Evolutionary conservation across 805 yeast genomes (phyloP), one percentile per base, ranked within the genome.

Genomic region (Yarrowia bubula): DNA sequence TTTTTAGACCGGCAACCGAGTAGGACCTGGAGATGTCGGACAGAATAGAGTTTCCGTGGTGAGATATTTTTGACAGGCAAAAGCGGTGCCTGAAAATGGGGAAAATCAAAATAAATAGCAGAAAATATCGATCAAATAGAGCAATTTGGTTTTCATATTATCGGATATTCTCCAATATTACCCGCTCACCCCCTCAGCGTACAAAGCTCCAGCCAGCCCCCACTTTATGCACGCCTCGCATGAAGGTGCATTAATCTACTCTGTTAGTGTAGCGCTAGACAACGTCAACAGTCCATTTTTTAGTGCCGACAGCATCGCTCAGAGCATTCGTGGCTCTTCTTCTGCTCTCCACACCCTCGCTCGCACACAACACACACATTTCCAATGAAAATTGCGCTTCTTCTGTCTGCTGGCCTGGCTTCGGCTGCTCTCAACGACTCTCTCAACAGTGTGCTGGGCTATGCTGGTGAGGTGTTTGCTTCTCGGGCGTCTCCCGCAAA

Each of bases 401-500:
- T 43, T 13, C 41, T 43, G 64, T 18, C 46, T 28, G 13, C 18
- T 33, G 55, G 55, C 8, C 31, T 48, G 55, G 55, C 55, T 13
- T 48, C 55, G 0, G 50, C 64, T 10, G 39, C 51, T 32, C 43
- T 58, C 39, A 22, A 13, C 38, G 63, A 57, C 18, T 11, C 32
- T 33, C 33, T 57, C 18, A 9, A 58, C 41, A 28, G 18, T 13
- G 35, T 58, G 10, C 11, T 58, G 33, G 33, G 43, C 35, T 58
- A 43, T n/a, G 64, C 64, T 5, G 64, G 64, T 18, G 64, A 37
- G 5, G 51, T 58, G 11, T 28, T 58, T 32, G 64, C 64, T 6
- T 43, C 64, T 2, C 28, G 14, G 7, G 64, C 64, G 14, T 33
- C 50, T 2, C 64, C 64, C 4, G 33, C 64, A 2, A 31, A 8